Percentiles rank a stretch among this genome's conserved stretches.
These are phyloP conservation scores for Phytopythium sindhum DNA, from an alignment of 352 stramenopile species.

Conservation along the genomic window DNA sequence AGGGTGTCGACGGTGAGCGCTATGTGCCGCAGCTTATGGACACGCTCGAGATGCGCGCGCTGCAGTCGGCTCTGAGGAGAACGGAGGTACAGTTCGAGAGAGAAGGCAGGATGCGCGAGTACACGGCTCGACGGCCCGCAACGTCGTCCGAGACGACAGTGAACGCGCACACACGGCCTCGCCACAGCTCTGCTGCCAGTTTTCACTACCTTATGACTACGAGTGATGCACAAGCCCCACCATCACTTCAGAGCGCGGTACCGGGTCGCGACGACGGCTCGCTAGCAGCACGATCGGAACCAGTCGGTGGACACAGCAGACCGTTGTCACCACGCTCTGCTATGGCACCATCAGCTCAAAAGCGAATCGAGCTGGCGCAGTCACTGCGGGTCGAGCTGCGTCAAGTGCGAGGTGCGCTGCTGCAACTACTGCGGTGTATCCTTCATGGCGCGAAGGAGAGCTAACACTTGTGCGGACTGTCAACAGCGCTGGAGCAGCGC, in stretches of 20 bases:
- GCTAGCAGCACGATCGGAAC: background rate
- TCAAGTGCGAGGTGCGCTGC: slow-evolving; percentile 30
- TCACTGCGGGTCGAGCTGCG: slow-evolving; percentile 34
- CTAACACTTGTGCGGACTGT: slow-evolving; percentile 3
- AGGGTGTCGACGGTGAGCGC: slow-evolving; percentile 10
- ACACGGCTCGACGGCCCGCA: slow-evolving; percentile 27
- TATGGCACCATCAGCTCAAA: background rate
- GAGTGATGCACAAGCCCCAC: background rate
- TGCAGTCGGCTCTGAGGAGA: slow-evolving; percentile 35
- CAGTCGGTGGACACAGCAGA: background rate
- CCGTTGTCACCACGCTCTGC: background rate
- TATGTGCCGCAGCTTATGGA: slow-evolving; percentile 64
- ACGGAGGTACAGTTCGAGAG: slow-evolving; percentile 35
- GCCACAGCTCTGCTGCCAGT: background rate
- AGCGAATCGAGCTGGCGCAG: slow-evolving; percentile 29
- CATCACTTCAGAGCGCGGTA: background rate
- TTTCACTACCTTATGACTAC: background rate
- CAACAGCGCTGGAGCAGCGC: slow-evolving; percentile 35
- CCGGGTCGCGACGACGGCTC: background rate
- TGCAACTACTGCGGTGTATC: background rate
- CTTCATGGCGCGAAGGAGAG: background rate
- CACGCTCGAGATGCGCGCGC: slow-evolving; percentile 32
- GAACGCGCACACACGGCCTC: background rate
- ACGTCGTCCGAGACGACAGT: background rate
- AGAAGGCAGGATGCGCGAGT: slow-evolving; percentile 51